A percentile compares a stretch with the other conserved stretches of the same genome.
These are phyloP conservation scores for Hypoxylon perforatum DNA, from an alignment of 495 filamentous ascomycete species.

Conservation along the genomic window DNA sequence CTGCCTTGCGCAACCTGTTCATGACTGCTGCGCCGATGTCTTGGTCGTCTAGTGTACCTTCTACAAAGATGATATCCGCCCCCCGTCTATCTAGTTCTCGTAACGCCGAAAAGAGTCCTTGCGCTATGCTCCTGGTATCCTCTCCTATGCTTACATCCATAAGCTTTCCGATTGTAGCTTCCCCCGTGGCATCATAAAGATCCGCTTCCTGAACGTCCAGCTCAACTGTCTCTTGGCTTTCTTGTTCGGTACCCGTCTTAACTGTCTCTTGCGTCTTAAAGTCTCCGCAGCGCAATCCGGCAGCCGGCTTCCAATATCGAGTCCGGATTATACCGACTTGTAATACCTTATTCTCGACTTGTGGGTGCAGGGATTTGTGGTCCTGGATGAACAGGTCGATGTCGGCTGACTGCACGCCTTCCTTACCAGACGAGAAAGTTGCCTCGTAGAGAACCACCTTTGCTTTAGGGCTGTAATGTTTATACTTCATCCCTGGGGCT, in stretches of 20 bases:
- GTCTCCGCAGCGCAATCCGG: slow-evolving; percentile 41
- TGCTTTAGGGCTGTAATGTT: slow-evolving; percentile 94
- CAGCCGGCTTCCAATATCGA: slow-evolving; percentile 51
- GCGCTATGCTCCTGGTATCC: slow-evolving; percentile 77
- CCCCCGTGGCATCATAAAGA: slow-evolving; percentile 35
- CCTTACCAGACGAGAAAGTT: slow-evolving; percentile 23
- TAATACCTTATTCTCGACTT: slow-evolving; percentile 8
- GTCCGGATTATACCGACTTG: slow-evolving; percentile 58
- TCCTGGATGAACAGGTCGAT: slow-evolving; percentile 25
- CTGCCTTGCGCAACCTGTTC: slow-evolving; percentile 94
- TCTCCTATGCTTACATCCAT: slow-evolving; percentile 73
- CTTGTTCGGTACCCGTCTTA: slow-evolving; percentile 2
- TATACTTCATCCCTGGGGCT: slow-evolving; percentile 98
- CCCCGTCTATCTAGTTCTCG: slow-evolving; percentile 82
- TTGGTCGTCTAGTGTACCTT: slow-evolving; percentile 84
- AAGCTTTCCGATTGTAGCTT: slow-evolving; percentile 49
- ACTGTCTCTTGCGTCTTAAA: slow-evolving; percentile 35
- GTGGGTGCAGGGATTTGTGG: slow-evolving; percentile 14
- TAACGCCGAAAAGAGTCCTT: slow-evolving; percentile 86
- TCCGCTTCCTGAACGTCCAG: slow-evolving; percentile 50
- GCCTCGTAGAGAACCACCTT: slow-evolving; percentile 84
- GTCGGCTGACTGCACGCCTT: slow-evolving; percentile 33
- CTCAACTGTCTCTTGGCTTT: slow-evolving; percentile 32
- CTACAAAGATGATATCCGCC: slow-evolving; percentile 89
- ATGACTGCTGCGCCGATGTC: slow-evolving; percentile 94